Base-by-base conservation (phyloP, 2,329 filamentous ascomycete species). In the Cladosporium sp. region DNA sequence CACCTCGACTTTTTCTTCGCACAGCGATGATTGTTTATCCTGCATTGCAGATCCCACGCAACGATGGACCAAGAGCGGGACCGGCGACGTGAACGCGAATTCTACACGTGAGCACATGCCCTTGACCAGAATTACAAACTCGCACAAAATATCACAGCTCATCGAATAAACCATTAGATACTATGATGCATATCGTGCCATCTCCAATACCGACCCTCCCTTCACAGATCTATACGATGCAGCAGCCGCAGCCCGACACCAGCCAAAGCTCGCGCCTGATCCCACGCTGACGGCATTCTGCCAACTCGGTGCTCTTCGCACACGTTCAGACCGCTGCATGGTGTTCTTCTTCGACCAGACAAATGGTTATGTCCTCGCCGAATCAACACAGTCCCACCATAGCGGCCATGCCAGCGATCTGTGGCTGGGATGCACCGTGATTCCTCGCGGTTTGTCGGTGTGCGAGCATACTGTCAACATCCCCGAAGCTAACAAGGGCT, bases 361-460 rank as follows among this genome's bases (percentile, higher is more conserved):
- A 2, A 68, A 68, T 15, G 76, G 78, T 57, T 78, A 76, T 45
- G 71, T 79, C 39, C 67, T 80, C 36, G 77, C 77, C 20, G 77
- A 79, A 58, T 72, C 74, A 7, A 79, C 77, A 1, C 70, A 67
- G 42, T 72, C 69, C 3, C 73, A 63, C 32, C 57, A 65, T 32
- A 53, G 48, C 12, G 53, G 53, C 3, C 53, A 62, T 38, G 57
- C 53, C 3, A 47, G 43, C 6, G 55, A 60, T 7, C 50, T 65
- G 2, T 63, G 63, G 59, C 53, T 62, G 4, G 62, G 62, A 13
- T 59, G 59, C 7, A 52, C 55, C 8, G 53, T 59, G 15, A 59
- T 62, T n/a, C 62, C 62, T 3, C 55, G 62, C 15, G 57, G 57
- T 8, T 58, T 59, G 15, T 57, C 57, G 2, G 59, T 65, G 1